Evolutionary conservation across 306 rosid genomes (phyloP).

Genomic region (Vachellia collinsii): DNA sequence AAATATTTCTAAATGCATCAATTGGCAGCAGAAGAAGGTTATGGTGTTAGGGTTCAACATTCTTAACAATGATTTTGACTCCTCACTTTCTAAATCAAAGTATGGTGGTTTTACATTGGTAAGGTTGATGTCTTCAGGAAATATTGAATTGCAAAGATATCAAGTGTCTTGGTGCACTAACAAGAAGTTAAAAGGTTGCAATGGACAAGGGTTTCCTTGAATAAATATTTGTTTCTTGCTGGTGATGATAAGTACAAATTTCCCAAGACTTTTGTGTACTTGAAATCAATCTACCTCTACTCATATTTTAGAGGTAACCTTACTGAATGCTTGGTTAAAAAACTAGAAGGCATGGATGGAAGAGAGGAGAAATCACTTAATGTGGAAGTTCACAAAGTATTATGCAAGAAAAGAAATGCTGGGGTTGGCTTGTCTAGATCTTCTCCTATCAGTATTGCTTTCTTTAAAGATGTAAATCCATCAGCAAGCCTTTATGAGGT

Average conservation of each 20-base stretch:
- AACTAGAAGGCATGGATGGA: too few relatives aligned
- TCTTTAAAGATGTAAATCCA: too few relatives aligned
- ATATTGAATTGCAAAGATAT: conserved; percentile 68
- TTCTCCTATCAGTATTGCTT: too few relatives aligned
- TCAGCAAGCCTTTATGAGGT: too few relatives aligned
- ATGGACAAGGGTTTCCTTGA: conserved; percentile 37
- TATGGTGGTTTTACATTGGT: conserved; percentile 67
- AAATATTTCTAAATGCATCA: conserved; percentile 68
- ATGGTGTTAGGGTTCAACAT: conserved; percentile 16
- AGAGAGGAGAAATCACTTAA: too few relatives aligned
- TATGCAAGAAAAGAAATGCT: too few relatives aligned
- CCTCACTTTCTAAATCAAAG: conserved; percentile 48
- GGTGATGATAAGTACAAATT: conserved; percentile 55
- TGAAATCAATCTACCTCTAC: conserved; percentile 53
- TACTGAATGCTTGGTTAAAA: too few relatives aligned
- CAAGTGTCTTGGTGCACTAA: conserved; percentile 48
- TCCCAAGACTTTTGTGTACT: conserved; percentile 37
- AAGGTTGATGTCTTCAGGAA: conserved; percentile 66
- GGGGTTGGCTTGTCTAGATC: too few relatives aligned
- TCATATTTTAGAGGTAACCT: conserved; percentile 43
- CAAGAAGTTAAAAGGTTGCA: conserved; percentile 39
- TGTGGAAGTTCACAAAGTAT: too few relatives aligned
- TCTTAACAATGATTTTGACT: conserved; percentile 47
- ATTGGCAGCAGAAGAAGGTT: conserved; percentile 76
- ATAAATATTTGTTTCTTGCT: conserved; percentile 39